Percentiles rank a stretch among this genome's conserved stretches.
These are phyloP conservation scores for Coelastrella sp. DNA, from an alignment of 139 green algal genomes.

Conservation along the genomic window DNA sequence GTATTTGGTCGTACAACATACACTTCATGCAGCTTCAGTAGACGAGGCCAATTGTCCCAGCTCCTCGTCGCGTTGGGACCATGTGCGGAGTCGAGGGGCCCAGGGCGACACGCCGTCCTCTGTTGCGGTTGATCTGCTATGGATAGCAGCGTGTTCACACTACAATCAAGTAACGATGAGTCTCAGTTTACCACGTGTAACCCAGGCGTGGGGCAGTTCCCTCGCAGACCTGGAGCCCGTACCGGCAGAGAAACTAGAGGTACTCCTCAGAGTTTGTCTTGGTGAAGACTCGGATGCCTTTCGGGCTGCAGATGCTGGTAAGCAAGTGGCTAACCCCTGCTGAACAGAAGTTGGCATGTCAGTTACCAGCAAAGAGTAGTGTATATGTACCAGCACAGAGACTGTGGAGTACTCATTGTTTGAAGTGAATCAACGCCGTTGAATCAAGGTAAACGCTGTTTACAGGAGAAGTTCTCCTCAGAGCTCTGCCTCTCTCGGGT, in stretches of 20 bases:
- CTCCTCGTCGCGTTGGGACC: too few species aligned
- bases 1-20: too few species aligned
- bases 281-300: neutral
- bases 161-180: too few species aligned
- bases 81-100: too few species aligned
- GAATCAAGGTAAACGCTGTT: neutral
- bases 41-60: too few species aligned
- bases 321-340: neutral
- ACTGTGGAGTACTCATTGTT: neutral
- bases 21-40: too few species aligned
- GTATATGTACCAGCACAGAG: neutral
- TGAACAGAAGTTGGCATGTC: neutral
- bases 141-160: neutral
- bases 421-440: neutral
- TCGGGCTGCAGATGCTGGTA: slow-evolving; percentile 4
- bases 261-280: slow-evolving; percentile 28
- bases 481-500: slow-evolving; percentile 1
- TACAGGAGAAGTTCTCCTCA: slow-evolving; percentile 27
- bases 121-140: neutral
- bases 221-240: slow-evolving; percentile 40
- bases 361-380: neutral
- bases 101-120: too few species aligned
- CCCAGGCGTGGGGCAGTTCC: slow-evolving; percentile 1
- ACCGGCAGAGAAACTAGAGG: slow-evolving; percentile 20
- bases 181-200: neutral